Evolutionary conservation across 768 basidiomycete species (phyloP).

Genomic region (Phlebiopsis flavidoalba): DNA sequence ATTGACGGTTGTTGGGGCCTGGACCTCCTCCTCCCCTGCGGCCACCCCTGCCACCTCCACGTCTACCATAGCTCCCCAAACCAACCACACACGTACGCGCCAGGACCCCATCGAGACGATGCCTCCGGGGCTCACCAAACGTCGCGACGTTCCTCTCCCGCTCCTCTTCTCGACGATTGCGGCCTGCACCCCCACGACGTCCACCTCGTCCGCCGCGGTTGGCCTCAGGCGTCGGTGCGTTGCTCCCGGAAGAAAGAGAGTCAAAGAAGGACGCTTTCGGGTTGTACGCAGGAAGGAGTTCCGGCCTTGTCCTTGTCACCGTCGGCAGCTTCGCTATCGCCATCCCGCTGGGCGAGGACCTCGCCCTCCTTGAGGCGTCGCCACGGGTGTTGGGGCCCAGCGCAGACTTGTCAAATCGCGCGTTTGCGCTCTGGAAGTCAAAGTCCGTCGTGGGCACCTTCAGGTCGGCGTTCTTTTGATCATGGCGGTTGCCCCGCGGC

Average conservation of each 20-base stretch:
- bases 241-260: constrained; percentile 49
- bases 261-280: constrained; percentile 82
- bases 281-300: constrained; percentile 55
- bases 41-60: constrained; percentile 39
- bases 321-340: constrained; percentile 27
- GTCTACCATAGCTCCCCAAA: constrained; percentile 61
- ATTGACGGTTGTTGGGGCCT: constrained; percentile 9
- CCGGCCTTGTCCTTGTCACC: constrained; percentile 30
- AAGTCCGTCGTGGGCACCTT: constrained; percentile 73
- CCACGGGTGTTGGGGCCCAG: constrained; percentile 26
- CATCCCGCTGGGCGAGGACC: constrained; percentile 21
- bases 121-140: constrained; percentile 75
- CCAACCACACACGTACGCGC: constrained; percentile 76
- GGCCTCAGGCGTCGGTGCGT: constrained; percentile 29
- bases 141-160: constrained; percentile 81
- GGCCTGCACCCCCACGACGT: constrained; percentile 44
- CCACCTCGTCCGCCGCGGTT: constrained; percentile 34
- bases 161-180: constrained; percentile 77
- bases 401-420: constrained; percentile 74
- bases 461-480: constrained; percentile 32
- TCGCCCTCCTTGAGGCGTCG: constrained; percentile 18
- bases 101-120: constrained; percentile 75
- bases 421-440: constrained; percentile 75
- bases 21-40: constrained; percentile 23
- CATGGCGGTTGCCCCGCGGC: constrained; percentile 34